These are phyloP conservation scores for Oryza rufipogon DNA, from an alignment of 176 grass and related monocot genomes.

Conservation along the genomic window DNA sequence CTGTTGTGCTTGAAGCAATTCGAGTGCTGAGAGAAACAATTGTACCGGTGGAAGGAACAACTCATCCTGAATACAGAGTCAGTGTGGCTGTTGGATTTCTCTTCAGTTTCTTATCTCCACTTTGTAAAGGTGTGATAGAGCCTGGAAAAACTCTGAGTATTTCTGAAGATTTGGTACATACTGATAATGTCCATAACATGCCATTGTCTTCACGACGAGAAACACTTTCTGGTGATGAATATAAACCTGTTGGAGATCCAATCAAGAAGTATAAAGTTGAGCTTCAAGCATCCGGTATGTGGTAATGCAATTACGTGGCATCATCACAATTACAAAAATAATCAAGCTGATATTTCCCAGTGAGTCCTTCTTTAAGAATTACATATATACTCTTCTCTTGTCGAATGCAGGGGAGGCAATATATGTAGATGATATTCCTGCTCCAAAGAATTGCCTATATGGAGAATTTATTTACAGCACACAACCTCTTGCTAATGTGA, in stretches of 20 bases:
- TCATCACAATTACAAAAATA: neutral
- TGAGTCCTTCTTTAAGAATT: neutral
- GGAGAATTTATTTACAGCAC: conserved; percentile 90
- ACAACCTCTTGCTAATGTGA: conserved; percentile 63
- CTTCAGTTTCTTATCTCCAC: conserved; percentile 68
- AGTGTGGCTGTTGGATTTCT: conserved; percentile 79
- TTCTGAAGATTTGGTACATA: conserved; percentile 24
- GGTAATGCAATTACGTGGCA: neutral
- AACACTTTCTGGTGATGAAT: conserved; percentile 37
- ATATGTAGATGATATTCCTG: conserved; percentile 84
- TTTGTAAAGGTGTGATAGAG: conserved; percentile 41
- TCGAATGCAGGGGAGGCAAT: conserved; percentile 65
- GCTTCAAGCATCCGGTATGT: conserved; percentile 81
- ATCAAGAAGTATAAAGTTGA: conserved; percentile 72
- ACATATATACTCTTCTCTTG: neutral
- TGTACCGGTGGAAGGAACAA: conserved; percentile 62
- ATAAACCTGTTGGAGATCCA: conserved; percentile 68
- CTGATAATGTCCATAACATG: conserved; percentile 26
- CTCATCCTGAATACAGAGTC: conserved; percentile 64
- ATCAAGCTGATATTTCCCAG: neutral
- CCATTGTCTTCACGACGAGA: conserved; percentile 49
- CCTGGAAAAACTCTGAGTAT: conserved; percentile 36
- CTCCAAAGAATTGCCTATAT: conserved; percentile 71
- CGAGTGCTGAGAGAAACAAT: conserved; percentile 56
- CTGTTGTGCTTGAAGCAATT: conserved; percentile 58